Base-by-base conservation (phyloP, 345 rosid species). In the Acer negundo region DNA sequence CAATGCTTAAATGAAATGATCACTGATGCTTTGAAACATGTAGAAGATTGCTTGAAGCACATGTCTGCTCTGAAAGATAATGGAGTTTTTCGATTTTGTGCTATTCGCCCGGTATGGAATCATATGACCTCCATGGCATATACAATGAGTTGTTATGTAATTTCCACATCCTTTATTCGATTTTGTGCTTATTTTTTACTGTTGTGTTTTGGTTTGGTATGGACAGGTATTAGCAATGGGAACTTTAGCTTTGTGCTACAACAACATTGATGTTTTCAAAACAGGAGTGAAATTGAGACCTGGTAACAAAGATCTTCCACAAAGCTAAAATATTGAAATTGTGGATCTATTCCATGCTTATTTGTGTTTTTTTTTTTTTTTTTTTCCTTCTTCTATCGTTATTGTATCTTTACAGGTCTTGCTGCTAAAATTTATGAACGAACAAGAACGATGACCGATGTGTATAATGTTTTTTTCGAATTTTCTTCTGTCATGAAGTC, bases 221-320 rank as follows among this genome's bases (percentile, higher is more conserved):
- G 38, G 38, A 31, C 97, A 96, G 90, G 93, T 92, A 77, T 42
- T 94, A 97, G 97, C 97, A 58, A 93, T 94, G 80, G 99, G 98
- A 83, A 97, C 99, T 24, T 85, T 94, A 77, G 97, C 97, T 69
- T 71, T 94, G 68, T 94, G 99, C 88, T 90, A 91, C 85, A 88
- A 91, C 90, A 93, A 94, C 83, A 78, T 91, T 42, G 92, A 94
- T 87, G 91, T 96, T 84, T 96, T 96, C 85, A 84, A 92, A 88
- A 97, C 97, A 4, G 93, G 91, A 4, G 98, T 96, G 80, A 92
- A 96, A 81, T 79, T 96, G 92, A 94, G 99, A 84, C 95, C 97
- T 62, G 99, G 99, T 96, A 89, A 84, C 91, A 76, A 80, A 35
- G 38, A 35, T 4, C 6, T 35, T 35, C 38, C 38, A 35, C 38